Percentiles rank a stretch among this genome's conserved stretches.
Conservation (phyloP, 371 early-diverging fungal species). For the Capillidium rhysosporum region DNA sequence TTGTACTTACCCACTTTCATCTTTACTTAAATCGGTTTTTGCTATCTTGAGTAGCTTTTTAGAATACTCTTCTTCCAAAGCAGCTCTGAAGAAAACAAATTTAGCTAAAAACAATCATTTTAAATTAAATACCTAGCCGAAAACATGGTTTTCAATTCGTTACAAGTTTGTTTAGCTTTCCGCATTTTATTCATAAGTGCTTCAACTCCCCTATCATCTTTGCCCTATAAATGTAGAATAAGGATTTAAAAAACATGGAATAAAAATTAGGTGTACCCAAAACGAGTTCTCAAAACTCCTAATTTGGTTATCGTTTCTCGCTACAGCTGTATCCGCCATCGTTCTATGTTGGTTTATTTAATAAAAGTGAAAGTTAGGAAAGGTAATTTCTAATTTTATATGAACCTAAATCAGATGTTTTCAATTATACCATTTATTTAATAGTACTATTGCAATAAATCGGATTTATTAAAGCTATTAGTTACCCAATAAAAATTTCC, state of each 20-base stretch:
- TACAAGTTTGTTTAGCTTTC: conserved; percentile 63
- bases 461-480: no score
- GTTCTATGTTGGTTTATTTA: no score
- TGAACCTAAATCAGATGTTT: no score
- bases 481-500: no score
- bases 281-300: conserved; percentile 5
- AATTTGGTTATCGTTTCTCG: not conserved
- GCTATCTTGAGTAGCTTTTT: conserved; percentile 57
- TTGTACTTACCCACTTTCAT: conserved; percentile 57
- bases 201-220: conserved; percentile 68
- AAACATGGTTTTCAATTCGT: conserved; percentile 41
- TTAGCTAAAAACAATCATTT: not conserved
- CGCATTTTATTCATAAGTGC: conserved; percentile 61
- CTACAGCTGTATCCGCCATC: no score
- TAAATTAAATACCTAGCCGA: conserved; percentile 15
- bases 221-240: conserved; percentile 32
- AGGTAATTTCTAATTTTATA: no score
- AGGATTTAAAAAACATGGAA: not conserved
- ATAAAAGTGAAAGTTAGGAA: no score
- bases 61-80: conserved; percentile 74
- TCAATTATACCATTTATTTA: no score
- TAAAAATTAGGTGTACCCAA: not conserved
- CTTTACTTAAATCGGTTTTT: conserved; percentile 50
- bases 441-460: no score
- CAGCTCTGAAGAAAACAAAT: conserved; percentile 24